A percentile compares a stretch with the other conserved stretches of the same genome.
Evolutionary conservation across 176 grass and related monocot species (phyloP).

Genomic region (Cenchrus fungigraminus): DNA sequence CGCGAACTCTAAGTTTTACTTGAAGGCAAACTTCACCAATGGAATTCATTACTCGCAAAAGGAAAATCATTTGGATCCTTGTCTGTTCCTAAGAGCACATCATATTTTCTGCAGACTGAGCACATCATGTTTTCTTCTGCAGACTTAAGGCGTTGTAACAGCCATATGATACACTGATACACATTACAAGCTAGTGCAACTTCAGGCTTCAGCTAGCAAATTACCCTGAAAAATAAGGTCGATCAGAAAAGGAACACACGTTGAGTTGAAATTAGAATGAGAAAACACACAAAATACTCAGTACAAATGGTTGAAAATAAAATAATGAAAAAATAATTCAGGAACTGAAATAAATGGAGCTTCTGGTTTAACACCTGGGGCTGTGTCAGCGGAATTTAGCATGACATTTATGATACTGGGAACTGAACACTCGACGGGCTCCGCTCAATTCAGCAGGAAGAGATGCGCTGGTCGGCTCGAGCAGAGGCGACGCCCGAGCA

Average conservation of each 20-base stretch:
- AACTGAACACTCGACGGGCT: not conserved
- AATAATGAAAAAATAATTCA: not conserved
- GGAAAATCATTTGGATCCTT: constrained; percentile 29
- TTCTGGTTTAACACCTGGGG: not conserved
- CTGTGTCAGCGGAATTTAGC: not conserved
- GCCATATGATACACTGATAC: not conserved
- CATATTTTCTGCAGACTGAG: constrained; percentile 1
- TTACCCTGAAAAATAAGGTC: constrained; percentile 28
- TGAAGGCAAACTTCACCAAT: constrained; percentile 4
- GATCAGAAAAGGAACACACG: not conserved
- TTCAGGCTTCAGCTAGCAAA: constrained; percentile 10
- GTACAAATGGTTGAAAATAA: not conserved
- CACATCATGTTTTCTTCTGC: not conserved
- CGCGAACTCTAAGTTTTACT: constrained; percentile 26
- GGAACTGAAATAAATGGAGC: not conserved
- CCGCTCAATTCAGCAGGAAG: too few relatives aligned
- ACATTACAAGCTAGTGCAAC: not conserved
- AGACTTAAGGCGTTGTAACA: not conserved
- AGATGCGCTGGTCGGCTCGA: too few relatives aligned
- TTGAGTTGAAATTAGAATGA: constrained; percentile 10
- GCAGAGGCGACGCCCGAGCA: too few relatives aligned
- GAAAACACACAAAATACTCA: not conserved
- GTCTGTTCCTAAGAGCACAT: constrained; percentile 4
- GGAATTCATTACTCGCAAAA: constrained; percentile 11
- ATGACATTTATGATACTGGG: not conserved